These are phyloP conservation scores for Cordyceps cicadae DNA, from an alignment of 2,329 filamentous ascomycete species.

Conservation along the genomic window DNA sequence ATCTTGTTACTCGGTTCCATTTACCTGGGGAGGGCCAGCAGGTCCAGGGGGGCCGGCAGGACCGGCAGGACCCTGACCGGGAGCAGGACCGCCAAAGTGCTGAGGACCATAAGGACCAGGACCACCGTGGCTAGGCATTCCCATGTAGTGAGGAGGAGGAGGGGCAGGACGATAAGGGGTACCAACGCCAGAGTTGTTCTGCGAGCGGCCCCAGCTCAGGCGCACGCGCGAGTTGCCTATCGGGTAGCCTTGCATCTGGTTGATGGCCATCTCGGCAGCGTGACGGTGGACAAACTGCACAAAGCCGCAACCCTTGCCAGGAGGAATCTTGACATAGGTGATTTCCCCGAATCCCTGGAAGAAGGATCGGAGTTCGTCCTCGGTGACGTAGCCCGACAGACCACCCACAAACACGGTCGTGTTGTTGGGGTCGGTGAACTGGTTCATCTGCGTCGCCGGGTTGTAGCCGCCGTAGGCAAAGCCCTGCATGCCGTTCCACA, in stretches of 20 bases:
- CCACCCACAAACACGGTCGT: constrained; percentile 98
- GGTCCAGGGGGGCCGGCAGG: constrained; percentile 30
- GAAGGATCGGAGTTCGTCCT: constrained; percentile 98
- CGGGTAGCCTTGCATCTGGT: constrained; percentile 99
- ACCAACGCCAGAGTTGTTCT: constrained; percentile 98
- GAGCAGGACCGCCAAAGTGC: constrained; percentile 38
- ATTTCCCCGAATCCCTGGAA: constrained; percentile 99
- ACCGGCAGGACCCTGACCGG: constrained; percentile 34
- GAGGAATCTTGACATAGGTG: constrained; percentile 99
- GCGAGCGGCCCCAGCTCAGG: constrained; percentile 92
- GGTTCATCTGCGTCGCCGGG: constrained; percentile 69
- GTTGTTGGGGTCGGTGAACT: constrained; percentile 99
- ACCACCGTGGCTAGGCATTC: constrained; percentile 35
- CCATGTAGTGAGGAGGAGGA: constrained; percentile 48
- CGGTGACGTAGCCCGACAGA: constrained; percentile 93
- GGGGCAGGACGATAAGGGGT: constrained; percentile 95
- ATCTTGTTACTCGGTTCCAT: constrained; percentile 10
- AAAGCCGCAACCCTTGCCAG: constrained; percentile 97
- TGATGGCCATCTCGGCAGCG: constrained; percentile 99
- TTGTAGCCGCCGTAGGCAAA: constrained; percentile 39
- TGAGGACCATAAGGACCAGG: constrained; percentile 38
- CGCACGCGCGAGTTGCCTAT: constrained; percentile 98
- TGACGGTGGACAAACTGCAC: constrained; percentile 99
- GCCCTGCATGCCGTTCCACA: constrained; percentile 30
- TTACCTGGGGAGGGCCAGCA: constrained; percentile 32